Evolutionary conservation across 805 yeast species (phyloP), one percentile per base, ranked within the genome.

Genomic region (Metschnikowia borealis): DNA sequence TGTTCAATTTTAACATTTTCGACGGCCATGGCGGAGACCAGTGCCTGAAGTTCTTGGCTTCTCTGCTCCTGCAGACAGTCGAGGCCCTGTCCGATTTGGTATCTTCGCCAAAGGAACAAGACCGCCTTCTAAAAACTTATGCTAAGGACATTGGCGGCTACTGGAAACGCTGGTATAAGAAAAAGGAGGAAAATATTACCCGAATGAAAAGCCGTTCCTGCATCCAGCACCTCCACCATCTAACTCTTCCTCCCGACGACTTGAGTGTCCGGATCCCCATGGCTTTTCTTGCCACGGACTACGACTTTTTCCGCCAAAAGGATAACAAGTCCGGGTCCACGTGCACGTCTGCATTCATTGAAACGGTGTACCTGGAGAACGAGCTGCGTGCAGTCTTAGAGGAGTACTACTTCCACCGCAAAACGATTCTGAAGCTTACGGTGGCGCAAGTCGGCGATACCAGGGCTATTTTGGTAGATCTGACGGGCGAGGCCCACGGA

Each of bases 11-110:
- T 60, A 81, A 82, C 42, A 78, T 94, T 1, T 90, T 87, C 66
- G 99, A 94, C 68, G 99, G 99, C 8, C 99, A 94, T 68, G 99
- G 98, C 6, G 96, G 96, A 20, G 76, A 74, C 21, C 83, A 84
- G 48, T 88, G 96, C 59, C 77, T 90, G 42, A 75, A 72, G 21
- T 86, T 78, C 60, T 70, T 91, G 11, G 69, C 75, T 18, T 66
- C 74, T 3, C 71, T 82, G 48, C 71, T 94, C 31, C 56, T 82
- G 75, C 49, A 63, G 62, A 56, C 75, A 65, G 59, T 80, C 79
- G 62, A 96, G 82, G 39, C 31, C 21, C 31, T 34, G 20, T 11
- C 46, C 13, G 23, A 23, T 31, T 44, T 44, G 35, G 46, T 35
- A 15, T 55, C 59, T 54, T 35, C 74, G 64, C 45, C 71, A 50